These are phyloP conservation scores for Zygnema circumcarinatum DNA, from an alignment of 139 green algal species.

Conservation along the genomic window DNA sequence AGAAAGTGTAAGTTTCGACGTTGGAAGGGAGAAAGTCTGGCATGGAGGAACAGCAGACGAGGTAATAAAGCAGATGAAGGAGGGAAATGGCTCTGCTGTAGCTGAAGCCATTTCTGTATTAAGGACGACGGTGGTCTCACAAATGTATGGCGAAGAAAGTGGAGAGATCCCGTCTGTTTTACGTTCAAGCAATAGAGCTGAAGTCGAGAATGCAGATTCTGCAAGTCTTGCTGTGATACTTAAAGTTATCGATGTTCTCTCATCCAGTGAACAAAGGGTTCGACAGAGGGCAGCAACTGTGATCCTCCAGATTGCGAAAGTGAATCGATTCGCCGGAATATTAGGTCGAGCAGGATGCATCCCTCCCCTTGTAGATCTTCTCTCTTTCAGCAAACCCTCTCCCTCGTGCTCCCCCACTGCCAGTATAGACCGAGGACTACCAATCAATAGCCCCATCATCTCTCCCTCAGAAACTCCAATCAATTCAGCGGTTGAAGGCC, in stretches of 20 bases:
- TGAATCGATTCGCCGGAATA: not conserved
- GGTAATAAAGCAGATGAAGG: not conserved
- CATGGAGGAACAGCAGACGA: too few species aligned
- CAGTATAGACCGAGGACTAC: not conserved
- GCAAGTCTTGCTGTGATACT: not conserved
- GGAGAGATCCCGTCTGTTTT: not conserved
- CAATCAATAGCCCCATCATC: not conserved
- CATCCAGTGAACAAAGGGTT: not conserved
- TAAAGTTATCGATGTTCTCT: not conserved
- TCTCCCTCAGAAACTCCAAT: not conserved
- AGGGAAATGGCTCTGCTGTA: not conserved
- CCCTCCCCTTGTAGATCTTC: not conserved
- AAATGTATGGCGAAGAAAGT: not conserved
- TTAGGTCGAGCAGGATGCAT: not conserved
- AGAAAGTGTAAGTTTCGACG: not conserved
- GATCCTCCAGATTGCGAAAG: not conserved
- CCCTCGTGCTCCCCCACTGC: not conserved
- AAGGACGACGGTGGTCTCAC: not conserved
- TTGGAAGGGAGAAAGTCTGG: too few species aligned
- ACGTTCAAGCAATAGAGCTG: not conserved
- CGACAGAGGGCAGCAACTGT: not conserved
- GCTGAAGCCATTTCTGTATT: not conserved
- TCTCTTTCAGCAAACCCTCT: not conserved
- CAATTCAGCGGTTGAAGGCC: not conserved
- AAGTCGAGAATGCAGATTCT: not conserved